Evolutionary conservation across 23 red algal species (phyloP).

Genomic region (Pyropia haitanensis): DNA sequence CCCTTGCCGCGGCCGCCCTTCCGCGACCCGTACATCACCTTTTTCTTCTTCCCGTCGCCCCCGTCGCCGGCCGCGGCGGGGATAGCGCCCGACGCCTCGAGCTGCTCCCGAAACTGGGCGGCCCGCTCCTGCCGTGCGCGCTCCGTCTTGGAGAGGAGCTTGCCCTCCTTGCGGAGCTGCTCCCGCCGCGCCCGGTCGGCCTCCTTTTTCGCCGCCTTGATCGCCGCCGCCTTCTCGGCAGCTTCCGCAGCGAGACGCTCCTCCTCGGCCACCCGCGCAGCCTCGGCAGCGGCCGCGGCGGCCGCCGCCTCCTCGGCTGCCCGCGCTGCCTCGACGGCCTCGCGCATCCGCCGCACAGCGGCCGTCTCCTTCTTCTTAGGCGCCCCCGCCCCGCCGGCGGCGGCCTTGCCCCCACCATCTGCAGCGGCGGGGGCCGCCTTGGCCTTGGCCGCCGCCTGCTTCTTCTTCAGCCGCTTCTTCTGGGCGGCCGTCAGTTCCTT

Average conservation of each 20-base stretch:
- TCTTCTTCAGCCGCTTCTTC: slow-evolving; percentile 46
- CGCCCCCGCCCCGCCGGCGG: slow-evolving; percentile 15
- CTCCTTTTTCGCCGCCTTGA: slow-evolving; percentile 69
- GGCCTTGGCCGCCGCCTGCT: slow-evolving; percentile 65
- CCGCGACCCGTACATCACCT: background rate
- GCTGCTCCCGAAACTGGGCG: slow-evolving; percentile 67
- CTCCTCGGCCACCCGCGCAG: slow-evolving; percentile 26
- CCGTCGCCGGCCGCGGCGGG: slow-evolving; percentile 6
- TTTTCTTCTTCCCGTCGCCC: background rate
- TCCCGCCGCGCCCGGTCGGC: slow-evolving; percentile 59
- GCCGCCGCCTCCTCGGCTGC: slow-evolving; percentile 45
- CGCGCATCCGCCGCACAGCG: slow-evolving; percentile 67
- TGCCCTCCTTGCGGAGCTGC: slow-evolving; percentile 71
- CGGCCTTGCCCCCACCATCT: slow-evolving; percentile 13
- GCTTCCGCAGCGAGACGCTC: slow-evolving; percentile 32
- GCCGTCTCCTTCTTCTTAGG: slow-evolving; percentile 93
- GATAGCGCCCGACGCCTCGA: slow-evolving; percentile 47
- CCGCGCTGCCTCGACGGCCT: slow-evolving; percentile 36
- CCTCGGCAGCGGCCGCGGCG: slow-evolving; percentile 24
- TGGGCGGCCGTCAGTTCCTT: slow-evolving; percentile 13
- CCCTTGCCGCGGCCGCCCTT: background rate
- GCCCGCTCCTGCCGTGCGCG: slow-evolving; percentile 52
- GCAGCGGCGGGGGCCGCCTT: slow-evolving; percentile 3
- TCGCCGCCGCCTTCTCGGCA: slow-evolving; percentile 37
- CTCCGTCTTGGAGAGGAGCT: slow-evolving; percentile 71